phyloP scores from a whole-genome alignment of 495 filamentous ascomycete genomes.

The Aspergillus haitiensis region DNA sequence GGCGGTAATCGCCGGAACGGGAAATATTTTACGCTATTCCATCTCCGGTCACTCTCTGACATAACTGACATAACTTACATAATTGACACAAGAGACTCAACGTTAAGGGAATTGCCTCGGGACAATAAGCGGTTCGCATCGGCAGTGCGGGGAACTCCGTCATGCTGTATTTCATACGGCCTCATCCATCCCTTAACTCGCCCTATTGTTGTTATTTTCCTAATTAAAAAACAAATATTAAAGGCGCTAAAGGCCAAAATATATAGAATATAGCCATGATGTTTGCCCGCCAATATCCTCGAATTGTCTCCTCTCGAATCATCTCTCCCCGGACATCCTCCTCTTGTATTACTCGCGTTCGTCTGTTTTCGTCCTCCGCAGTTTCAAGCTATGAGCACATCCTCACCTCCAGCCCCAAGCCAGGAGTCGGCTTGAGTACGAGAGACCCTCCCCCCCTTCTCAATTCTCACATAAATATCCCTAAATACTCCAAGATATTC shows the following conservation, averaged over 20 bases:
- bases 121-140: slow-evolving; percentile 8
- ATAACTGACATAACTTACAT: background rate
- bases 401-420: slow-evolving; percentile 74
- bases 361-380: slow-evolving; percentile 62
- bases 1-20: too few species aligned
- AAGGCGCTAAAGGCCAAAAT: background rate
- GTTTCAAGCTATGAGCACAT: slow-evolving; percentile 72
- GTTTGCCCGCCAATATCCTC: slow-evolving; percentile 58
- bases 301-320: slow-evolving; percentile 60
- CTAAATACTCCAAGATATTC: too few species aligned
- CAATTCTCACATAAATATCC: background rate
- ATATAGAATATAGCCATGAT: slow-evolving; percentile 33
- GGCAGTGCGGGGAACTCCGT: slow-evolving; percentile 6
- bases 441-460: background rate
- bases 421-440: slow-evolving; percentile 85
- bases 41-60: slow-evolving; percentile 1
- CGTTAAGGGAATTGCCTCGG: slow-evolving; percentile 8
- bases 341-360: slow-evolving; percentile 48
- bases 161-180: background rate
- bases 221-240: too few species aligned
- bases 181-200: too few species aligned
- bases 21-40: background rate
- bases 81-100: too few species aligned
- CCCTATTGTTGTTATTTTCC: too few species aligned
- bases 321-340: slow-evolving; percentile 37